Evolutionary conservation across 257 asterid genomes (phyloP).

Genomic region (Datura wrightii): DNA sequence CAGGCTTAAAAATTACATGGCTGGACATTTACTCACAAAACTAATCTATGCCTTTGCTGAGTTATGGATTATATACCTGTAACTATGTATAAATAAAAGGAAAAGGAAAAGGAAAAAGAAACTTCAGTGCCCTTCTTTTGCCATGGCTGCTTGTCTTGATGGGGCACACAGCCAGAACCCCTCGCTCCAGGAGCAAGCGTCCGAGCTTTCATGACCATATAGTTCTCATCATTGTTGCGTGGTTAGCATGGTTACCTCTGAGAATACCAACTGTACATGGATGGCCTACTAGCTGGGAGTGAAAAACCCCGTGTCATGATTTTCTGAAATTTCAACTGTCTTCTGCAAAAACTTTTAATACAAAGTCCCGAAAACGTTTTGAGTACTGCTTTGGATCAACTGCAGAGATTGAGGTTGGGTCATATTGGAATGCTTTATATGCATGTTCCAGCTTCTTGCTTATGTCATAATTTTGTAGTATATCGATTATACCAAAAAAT

Average conservation of each 20-base stretch:
- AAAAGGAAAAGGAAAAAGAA: neutral
- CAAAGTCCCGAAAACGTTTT: slow-evolving; percentile 77
- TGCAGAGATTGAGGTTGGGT: slow-evolving; percentile 89
- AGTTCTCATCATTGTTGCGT: neutral
- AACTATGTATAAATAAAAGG: slow-evolving; percentile 27
- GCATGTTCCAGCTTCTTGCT: slow-evolving; percentile 98
- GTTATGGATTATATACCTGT: slow-evolving; percentile 36
- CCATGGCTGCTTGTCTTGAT: slow-evolving; percentile 26
- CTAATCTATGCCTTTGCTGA: slow-evolving; percentile 42
- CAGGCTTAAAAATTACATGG: slow-evolving; percentile 37
- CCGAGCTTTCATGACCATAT: slow-evolving; percentile 29
- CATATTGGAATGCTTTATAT: slow-evolving; percentile 84
- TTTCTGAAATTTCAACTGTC: slow-evolving; percentile 48
- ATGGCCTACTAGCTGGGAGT: slow-evolving; percentile 25
- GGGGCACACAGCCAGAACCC: slow-evolving; percentile 25
- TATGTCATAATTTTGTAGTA: slow-evolving; percentile 84
- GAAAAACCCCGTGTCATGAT: neutral
- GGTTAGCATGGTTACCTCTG: slow-evolving; percentile 28
- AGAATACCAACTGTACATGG: slow-evolving; percentile 9
- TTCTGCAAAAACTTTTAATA: slow-evolving; percentile 71
- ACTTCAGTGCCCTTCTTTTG: slow-evolving; percentile 6
- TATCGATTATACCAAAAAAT: slow-evolving; percentile 86
- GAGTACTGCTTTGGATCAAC: slow-evolving; percentile 91
- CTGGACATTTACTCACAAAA: slow-evolving; percentile 36
- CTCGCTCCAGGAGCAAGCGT: slow-evolving; percentile 22